Percentiles rank a stretch among this genome's conserved stretches.
Conservation (phyloP, 2,329 filamentous ascomycete genomes). For the Botrytis elliptica region DNA sequence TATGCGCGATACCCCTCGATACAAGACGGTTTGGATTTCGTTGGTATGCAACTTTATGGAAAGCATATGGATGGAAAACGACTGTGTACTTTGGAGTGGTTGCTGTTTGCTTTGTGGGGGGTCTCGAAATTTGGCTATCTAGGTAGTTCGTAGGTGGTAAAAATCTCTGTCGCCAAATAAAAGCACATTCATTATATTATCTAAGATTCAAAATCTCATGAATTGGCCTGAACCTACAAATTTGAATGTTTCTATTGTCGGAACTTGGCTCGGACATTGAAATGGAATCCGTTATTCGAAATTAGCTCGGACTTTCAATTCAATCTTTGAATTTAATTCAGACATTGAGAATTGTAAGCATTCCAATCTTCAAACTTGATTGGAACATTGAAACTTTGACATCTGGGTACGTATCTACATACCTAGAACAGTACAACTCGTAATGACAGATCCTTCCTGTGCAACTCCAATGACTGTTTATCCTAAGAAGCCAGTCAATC, state of each 20-base stretch:
- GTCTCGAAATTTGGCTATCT: conserved; percentile 1
- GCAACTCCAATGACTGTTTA: background rate
- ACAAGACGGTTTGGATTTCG: conserved; percentile 6
- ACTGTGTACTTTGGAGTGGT: background rate
- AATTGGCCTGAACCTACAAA: background rate
- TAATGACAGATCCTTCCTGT: background rate
- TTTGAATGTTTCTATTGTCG: no score
- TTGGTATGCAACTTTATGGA: conserved; percentile 1
- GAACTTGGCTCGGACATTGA: no score
- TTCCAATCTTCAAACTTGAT: no score
- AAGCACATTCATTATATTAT: background rate
- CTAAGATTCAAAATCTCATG: background rate
- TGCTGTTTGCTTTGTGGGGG: background rate
- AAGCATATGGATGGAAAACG: conserved; percentile 5
- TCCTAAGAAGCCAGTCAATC: background rate
- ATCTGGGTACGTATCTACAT: background rate
- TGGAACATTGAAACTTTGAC: background rate
- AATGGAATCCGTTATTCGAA: background rate
- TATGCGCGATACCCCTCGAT: conserved; percentile 17
- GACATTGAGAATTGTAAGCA: background rate
- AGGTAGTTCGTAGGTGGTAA: background rate
- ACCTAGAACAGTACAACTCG: background rate
- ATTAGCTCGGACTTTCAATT: background rate
- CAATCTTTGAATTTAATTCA: background rate
- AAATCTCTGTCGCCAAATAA: background rate